Conservation (phyloP, 2,329 filamentous ascomycete species). For the Ceratocystis ficicola region DNA sequence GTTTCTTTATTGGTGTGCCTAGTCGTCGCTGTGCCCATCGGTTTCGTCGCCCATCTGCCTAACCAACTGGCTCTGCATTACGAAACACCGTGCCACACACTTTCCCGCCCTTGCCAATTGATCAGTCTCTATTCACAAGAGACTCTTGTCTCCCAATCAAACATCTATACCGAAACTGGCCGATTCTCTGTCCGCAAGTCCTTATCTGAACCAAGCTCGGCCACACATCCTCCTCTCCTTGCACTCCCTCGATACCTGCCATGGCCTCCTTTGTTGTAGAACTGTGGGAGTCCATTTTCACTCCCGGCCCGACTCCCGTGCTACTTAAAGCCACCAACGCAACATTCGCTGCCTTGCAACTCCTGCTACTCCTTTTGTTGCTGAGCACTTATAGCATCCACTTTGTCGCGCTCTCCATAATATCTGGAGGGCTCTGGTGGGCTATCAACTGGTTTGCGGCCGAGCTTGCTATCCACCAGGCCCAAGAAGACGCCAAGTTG, state of each 20-base stretch:
- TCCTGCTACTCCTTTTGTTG: conserved; percentile 63
- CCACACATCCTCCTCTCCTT: background rate
- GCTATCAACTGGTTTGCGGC: conserved; percentile 93
- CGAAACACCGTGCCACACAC: background rate
- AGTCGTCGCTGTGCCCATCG: no score
- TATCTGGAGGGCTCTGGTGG: conserved; percentile 78
- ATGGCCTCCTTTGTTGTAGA: conserved; percentile 57
- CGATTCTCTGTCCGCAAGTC: no score
- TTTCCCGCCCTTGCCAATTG: background rate
- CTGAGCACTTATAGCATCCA: conserved; percentile 76
- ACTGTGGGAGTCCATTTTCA: conserved; percentile 89
- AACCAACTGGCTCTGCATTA: no score
- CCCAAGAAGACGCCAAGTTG: conserved; percentile 30
- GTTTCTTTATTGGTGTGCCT: no score
- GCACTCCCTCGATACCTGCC: conserved; percentile 16
- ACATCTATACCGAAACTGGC: no score
- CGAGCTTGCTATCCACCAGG: conserved; percentile 41
- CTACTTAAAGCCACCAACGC: conserved; percentile 82
- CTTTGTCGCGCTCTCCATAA: conserved; percentile 66
- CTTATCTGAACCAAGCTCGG: background rate
- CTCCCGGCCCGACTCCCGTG: conserved; percentile 75
- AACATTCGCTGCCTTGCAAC: conserved; percentile 74
- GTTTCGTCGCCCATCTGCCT: no score
- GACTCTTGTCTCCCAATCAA: no score
- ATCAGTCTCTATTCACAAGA: no score